Conservation (phyloP, 164 flowering plant genomes). For the Malania oleifera region DNA sequence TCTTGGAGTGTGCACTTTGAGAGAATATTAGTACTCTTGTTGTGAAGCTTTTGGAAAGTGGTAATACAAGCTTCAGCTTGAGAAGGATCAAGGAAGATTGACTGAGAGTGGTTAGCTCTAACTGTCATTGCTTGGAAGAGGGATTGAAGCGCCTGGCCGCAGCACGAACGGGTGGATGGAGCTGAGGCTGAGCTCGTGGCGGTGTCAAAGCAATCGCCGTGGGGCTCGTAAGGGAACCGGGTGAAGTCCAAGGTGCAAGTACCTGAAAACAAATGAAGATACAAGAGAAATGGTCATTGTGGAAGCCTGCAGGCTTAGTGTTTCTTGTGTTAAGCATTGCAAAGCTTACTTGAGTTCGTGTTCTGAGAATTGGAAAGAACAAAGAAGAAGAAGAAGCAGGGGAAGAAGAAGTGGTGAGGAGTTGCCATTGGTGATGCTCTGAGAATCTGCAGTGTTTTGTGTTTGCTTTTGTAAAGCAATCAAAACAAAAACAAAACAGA, state of each 20-base stretch:
- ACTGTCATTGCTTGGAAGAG: slow-evolving; percentile 18
- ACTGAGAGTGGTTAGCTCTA: slow-evolving; percentile 10
- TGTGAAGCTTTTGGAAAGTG: slow-evolving; percentile 13
- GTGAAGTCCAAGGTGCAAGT: slow-evolving; percentile 18
- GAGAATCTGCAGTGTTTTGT: too few species aligned
- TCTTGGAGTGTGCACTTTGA: slow-evolving; percentile 13
- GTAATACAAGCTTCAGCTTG: slow-evolving; percentile 15
- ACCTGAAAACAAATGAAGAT: slow-evolving; percentile 3
- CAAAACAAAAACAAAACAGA: too few species aligned
- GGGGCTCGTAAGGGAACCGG: slow-evolving; percentile 19
- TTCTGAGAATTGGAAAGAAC: slow-evolving; percentile 6
- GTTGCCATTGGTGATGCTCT: too few species aligned
- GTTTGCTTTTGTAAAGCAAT: too few species aligned
- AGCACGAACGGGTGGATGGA: slow-evolving; percentile 8
- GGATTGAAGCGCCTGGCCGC: slow-evolving; percentile 11
- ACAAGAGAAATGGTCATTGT: not conserved
- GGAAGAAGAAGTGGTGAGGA: too few species aligned
- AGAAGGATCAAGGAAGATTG: slow-evolving; percentile 16
- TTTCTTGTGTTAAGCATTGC: too few species aligned
- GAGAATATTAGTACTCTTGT: slow-evolving; percentile 11
- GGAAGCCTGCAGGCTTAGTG: not conserved
- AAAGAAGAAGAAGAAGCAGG: too few species aligned
- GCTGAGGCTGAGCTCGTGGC: not conserved
- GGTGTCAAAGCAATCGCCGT: slow-evolving; percentile 9
- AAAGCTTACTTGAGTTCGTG: slow-evolving; percentile 9